Conservation (phyloP, 2,329 filamentous ascomycete genomes). For the Sporothrix phasma region DNA sequence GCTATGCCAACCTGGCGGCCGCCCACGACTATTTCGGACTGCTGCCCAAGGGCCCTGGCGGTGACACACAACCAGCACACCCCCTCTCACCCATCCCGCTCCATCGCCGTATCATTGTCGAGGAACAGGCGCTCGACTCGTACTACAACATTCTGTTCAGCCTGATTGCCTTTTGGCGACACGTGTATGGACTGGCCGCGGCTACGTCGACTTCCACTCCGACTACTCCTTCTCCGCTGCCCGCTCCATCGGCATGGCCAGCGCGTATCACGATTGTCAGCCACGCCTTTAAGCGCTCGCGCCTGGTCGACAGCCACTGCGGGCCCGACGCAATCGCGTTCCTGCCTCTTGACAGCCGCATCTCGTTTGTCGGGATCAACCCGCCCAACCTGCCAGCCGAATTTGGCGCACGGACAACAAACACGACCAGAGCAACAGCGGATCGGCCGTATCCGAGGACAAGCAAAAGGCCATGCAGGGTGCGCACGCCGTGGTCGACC, state of each 20-base stretch:
- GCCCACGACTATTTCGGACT: slow-evolving; percentile 39
- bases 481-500: slow-evolving; percentile 32
- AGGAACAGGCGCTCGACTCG: slow-evolving; percentile 70
- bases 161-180: slow-evolving; percentile 45
- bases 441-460: slow-evolving; percentile 6
- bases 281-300: slow-evolving; percentile 56
- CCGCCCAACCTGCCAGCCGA: slow-evolving; percentile 36
- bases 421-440: background rate
- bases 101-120: slow-evolving; percentile 41
- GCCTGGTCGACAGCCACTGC: slow-evolving; percentile 56
- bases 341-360: slow-evolving; percentile 29
- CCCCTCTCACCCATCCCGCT: slow-evolving; percentile 24
- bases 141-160: slow-evolving; percentile 79
- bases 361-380: slow-evolving; percentile 53
- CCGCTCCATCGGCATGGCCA: slow-evolving; percentile 39
- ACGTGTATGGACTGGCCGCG: background rate
- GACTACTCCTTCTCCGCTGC: background rate
- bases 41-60: slow-evolving; percentile 19
- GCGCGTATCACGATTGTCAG: slow-evolving; percentile 51
- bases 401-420: slow-evolving; percentile 23
- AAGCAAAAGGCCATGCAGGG: slow-evolving; percentile 35
- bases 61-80: background rate
- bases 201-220: background rate
- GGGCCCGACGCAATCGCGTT: slow-evolving; percentile 44
- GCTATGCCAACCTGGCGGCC: slow-evolving; percentile 47